phyloP scores from a whole-genome alignment of 176 grass and related monocot species.

The Triticum urartu region DNA sequence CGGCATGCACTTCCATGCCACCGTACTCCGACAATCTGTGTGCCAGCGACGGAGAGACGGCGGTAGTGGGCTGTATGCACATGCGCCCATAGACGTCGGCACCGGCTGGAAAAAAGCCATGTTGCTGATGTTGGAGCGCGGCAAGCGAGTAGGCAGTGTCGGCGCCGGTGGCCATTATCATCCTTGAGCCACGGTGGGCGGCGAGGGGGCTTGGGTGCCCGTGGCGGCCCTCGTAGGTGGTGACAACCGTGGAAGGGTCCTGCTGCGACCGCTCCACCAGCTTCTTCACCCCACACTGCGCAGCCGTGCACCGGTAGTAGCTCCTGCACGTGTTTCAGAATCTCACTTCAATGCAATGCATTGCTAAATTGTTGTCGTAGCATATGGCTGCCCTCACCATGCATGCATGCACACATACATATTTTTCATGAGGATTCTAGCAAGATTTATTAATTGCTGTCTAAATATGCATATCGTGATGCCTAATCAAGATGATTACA shows the following conservation, averaged over 20 bases:
- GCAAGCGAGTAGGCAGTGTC: neutral
- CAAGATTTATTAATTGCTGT: too few species aligned
- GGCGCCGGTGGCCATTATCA: neutral
- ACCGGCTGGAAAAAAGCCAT: neutral
- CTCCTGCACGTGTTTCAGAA: conserved; percentile 49
- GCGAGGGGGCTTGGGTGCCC: conserved; percentile 46
- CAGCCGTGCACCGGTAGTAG: conserved; percentile 87
- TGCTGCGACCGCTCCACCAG: conserved; percentile 73
- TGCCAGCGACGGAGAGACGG: neutral
- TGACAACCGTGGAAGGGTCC: conserved; percentile 68
- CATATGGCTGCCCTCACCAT: neutral
- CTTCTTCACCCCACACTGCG: conserved; percentile 83
- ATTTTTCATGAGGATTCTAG: too few species aligned
- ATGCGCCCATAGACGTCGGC: neutral
- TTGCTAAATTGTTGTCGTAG: neutral
- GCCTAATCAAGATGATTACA: neutral
- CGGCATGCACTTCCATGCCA: neutral
- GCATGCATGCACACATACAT: too few species aligned
- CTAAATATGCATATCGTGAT: neutral
- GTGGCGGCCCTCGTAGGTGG: conserved; percentile 87
- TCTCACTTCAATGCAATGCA: neutral
- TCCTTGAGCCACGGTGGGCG: conserved; percentile 14
- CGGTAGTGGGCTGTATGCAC: too few species aligned
- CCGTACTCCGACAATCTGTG: conserved; percentile 18
- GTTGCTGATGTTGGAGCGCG: neutral